Percentiles rank a stretch among this genome's conserved stretches.
Conservation (phyloP, 352 stramenopile species). For the Globisporangium canariense region DNA sequence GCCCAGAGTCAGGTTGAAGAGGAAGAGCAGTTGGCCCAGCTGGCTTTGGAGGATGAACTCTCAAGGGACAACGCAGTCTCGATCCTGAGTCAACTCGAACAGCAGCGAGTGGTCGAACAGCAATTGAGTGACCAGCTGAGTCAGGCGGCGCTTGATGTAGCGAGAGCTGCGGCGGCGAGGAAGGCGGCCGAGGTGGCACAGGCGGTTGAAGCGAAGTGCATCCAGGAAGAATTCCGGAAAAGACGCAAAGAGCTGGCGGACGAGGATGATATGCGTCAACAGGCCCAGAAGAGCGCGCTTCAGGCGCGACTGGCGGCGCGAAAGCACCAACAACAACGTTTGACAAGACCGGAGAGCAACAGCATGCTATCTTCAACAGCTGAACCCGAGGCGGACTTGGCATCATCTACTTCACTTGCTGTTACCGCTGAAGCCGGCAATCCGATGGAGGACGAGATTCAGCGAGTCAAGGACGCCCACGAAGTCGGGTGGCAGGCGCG, state of each 20-base stretch:
- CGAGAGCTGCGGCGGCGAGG: slow-evolving; percentile 5
- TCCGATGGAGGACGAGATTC: slow-evolving; percentile 25
- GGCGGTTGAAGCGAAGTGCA: not conserved
- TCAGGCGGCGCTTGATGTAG: not conserved
- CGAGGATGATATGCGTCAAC: not conserved
- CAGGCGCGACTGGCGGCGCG: not conserved
- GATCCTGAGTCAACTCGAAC: not conserved
- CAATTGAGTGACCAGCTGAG: not conserved
- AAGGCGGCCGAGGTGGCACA: slow-evolving; percentile 10
- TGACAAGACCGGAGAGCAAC: not conserved
- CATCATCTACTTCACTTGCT: no score
- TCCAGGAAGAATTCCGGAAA: slow-evolving; percentile 7
- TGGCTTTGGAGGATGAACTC: not conserved
- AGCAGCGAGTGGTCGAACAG: slow-evolving; percentile 3
- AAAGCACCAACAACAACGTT: not conserved
- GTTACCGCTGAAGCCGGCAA: not conserved
- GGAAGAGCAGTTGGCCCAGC: slow-evolving; percentile 4
- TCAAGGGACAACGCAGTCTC: not conserved
- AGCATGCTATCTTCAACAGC: not conserved
- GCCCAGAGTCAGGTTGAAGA: not conserved
- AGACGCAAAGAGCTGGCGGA: not conserved
- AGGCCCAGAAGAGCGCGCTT: slow-evolving; percentile 7
- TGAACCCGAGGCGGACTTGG: not conserved
- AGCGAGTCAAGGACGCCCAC: slow-evolving; percentile 29
- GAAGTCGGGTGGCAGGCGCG: slow-evolving; percentile 22